Evolutionary conservation across 1,284 basidiomycete genomes (phyloP).

Genomic region (Rhizoctonia solani): DNA sequence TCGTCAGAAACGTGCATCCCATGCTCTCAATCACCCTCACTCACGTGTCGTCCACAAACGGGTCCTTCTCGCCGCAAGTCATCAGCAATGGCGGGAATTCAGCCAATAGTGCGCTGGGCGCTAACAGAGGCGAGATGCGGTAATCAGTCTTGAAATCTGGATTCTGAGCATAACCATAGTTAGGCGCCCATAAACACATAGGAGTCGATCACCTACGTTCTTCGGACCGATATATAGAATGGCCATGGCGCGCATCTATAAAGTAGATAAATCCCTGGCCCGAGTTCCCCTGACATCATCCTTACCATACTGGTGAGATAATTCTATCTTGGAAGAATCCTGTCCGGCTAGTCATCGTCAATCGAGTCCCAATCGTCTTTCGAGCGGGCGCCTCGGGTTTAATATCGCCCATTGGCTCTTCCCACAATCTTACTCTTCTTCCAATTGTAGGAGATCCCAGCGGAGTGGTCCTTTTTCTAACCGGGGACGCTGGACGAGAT

Average conservation of each 20-base stretch:
- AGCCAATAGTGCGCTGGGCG: constrained; percentile 80
- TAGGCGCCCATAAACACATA: constrained; percentile 18
- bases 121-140: constrained; percentile 90
- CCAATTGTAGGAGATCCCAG: constrained; percentile 20
- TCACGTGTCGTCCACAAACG: constrained; percentile 88
- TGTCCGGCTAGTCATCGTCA: constrained; percentile 95
- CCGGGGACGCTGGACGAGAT: neutral
- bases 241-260: constrained; percentile 96
- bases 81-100: constrained; percentile 92
- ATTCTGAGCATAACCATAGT: constrained; percentile 53
- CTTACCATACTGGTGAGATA: constrained; percentile 87
- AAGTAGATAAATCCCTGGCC: neutral
- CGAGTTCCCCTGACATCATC: constrained; percentile 35
- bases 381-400: constrained; percentile 40
- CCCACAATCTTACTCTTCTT: constrained; percentile 34
- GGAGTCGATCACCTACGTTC: constrained; percentile 25
- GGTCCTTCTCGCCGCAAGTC: constrained; percentile 95
- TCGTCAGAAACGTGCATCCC: constrained; percentile 25
- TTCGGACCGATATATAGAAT: constrained; percentile 95
- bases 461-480: neutral
- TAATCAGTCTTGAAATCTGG: constrained; percentile 96
- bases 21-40: neutral
- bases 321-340: constrained; percentile 94
- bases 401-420: constrained; percentile 34
- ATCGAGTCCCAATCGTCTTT: constrained; percentile 72